Conservation (phyloP, 805 yeast species). For the Sugiyamaella floridensis region DNA sequence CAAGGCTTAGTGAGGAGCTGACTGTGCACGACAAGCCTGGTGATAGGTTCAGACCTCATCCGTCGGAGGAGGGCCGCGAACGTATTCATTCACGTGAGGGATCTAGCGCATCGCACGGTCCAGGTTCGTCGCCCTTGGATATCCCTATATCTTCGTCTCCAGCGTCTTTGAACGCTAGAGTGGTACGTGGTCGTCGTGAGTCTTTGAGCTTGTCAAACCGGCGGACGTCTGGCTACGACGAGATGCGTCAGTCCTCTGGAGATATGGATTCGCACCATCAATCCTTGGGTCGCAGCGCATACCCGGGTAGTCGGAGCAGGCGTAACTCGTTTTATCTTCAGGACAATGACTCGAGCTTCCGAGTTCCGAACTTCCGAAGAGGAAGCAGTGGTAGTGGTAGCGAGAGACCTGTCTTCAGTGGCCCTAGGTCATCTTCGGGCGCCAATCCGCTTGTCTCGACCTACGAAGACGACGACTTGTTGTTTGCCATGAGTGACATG, state of each 20-base stretch:
- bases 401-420: not conserved
- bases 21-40: constrained; percentile 9
- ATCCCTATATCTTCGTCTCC: constrained; percentile 11
- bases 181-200: constrained; percentile 6
- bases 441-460: constrained; percentile 2
- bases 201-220: constrained; percentile 13
- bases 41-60: not conserved
- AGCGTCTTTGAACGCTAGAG: constrained; percentile 2
- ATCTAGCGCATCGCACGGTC: not conserved
- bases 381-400: constrained; percentile 8
- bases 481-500: constrained; percentile 37
- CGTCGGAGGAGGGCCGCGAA: not conserved
- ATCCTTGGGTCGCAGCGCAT: constrained; percentile 4
- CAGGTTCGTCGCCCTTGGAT: constrained; percentile 16
- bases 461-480: constrained; percentile 31
- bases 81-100: not conserved
- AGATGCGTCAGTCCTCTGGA: constrained; percentile 9
- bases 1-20: constrained; percentile 31
- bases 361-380: constrained; percentile 1
- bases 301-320: not conserved
- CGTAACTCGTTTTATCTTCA: constrained; percentile 14
- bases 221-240: constrained; percentile 15
- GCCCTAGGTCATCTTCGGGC: not conserved
- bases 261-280: constrained; percentile 19
- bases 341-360: constrained; percentile 5